phyloP scores from a whole-genome alignment of 2,329 filamentous ascomycete species.

The Penicillium sp. region DNA sequence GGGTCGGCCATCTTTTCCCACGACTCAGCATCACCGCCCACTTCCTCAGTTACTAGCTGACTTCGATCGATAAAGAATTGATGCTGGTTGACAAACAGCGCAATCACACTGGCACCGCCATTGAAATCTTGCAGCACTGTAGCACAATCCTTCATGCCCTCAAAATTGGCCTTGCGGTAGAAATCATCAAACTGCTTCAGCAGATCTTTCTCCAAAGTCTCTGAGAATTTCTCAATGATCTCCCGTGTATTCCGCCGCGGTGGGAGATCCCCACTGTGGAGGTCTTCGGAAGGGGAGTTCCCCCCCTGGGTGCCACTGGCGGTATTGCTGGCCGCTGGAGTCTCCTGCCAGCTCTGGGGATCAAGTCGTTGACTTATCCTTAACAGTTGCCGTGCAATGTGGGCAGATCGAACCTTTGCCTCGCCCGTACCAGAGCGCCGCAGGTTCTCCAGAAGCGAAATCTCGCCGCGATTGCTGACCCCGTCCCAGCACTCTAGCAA shows the following conservation, averaged over 20 bases:
- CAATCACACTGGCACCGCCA: constrained; percentile 90
- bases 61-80: constrained; percentile 98
- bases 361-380: constrained; percentile 92
- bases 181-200: constrained; percentile 96
- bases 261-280: constrained; percentile 45
- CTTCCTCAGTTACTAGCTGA: constrained; percentile 84
- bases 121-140: constrained; percentile 94
- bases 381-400: constrained; percentile 89
- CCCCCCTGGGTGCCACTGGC: constrained; percentile 44
- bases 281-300: constrained; percentile 35
- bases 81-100: constrained; percentile 95
- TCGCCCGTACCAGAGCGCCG: constrained; percentile 80
- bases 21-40: constrained; percentile 58
- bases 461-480: constrained; percentile 82
- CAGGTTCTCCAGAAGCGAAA: constrained; percentile 84
- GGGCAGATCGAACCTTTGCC: constrained; percentile 88
- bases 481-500: constrained; percentile 96
- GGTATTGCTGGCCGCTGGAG: constrained; percentile 43
- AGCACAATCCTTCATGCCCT: constrained; percentile 97
- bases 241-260: constrained; percentile 67
- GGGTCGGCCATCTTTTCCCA: constrained; percentile 95
- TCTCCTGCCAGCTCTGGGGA: constrained; percentile 64
- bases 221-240: constrained; percentile 93
- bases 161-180: constrained; percentile 90
- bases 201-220: constrained; percentile 91